These are phyloP conservation scores for Calycina marina DNA, from an alignment of 2,329 filamentous ascomycete genomes.

Conservation along the genomic window DNA sequence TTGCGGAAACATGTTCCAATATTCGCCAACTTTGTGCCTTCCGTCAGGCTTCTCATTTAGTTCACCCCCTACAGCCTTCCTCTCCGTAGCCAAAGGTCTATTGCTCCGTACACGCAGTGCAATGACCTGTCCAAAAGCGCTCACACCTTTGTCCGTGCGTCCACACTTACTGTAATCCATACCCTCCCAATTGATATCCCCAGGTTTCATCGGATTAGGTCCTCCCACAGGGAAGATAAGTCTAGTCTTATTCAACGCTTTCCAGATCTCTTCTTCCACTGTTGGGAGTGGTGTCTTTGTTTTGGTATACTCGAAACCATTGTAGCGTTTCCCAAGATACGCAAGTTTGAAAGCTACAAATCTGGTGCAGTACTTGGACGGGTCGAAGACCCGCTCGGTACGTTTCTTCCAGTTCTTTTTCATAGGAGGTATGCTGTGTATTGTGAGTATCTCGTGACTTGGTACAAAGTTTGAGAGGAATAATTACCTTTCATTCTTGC, in stretches of 20 bases:
- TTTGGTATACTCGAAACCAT: conserved; percentile 75
- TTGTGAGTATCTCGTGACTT: not conserved
- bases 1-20: not conserved
- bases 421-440: conserved; percentile 7
- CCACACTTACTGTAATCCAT: conserved; percentile 94
- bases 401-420: conserved; percentile 28
- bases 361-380: conserved; percentile 67
- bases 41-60: not conserved
- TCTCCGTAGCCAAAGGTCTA: conserved; percentile 36
- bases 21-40: not conserved
- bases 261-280: conserved; percentile 89
- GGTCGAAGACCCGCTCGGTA: conserved; percentile 39
- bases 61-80: conserved; percentile 7
- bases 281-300: conserved; percentile 57
- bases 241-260: conserved; percentile 67
- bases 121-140: conserved; percentile 93
- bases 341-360: conserved; percentile 86
- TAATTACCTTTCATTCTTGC: conserved; percentile 26
- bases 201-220: conserved; percentile 27
- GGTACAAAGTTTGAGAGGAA: not conserved
- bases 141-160: conserved; percentile 82
- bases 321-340: conserved; percentile 82
- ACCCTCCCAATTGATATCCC: conserved; percentile 61
- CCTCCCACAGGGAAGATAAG: conserved; percentile 56
- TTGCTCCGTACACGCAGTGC: conserved; percentile 71